phyloP scores from a whole-genome alignment of 2,329 filamentous ascomycete species.

The Venturia asperata region DNA sequence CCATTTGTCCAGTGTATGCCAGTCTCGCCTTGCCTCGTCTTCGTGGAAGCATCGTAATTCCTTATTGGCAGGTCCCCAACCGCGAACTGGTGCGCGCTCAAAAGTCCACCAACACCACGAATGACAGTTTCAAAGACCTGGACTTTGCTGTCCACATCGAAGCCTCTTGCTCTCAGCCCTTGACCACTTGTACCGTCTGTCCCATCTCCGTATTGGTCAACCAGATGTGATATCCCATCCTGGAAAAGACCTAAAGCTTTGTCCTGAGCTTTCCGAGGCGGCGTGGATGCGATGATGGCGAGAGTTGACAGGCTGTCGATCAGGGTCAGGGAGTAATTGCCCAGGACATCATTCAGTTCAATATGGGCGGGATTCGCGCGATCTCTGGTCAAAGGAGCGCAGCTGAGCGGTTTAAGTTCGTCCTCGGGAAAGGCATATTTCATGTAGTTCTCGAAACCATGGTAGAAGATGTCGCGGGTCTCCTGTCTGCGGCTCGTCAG shows the following conservation, averaged over 20 bases:
- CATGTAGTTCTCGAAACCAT: conserved; percentile 96
- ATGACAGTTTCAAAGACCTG: conserved; percentile 99
- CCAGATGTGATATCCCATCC: conserved; percentile 65
- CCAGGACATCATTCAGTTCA: conserved; percentile 88
- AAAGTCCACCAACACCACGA: conserved; percentile 77
- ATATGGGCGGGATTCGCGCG: conserved; percentile 69
- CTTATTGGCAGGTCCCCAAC: conserved; percentile 80
- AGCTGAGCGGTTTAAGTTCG: conserved; percentile 82
- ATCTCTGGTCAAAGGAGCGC: conserved; percentile 77
- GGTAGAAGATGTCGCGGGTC: conserved; percentile 75
- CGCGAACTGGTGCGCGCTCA: conserved; percentile 92
- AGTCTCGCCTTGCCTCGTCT: conserved; percentile 29
- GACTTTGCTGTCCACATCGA: conserved; percentile 95
- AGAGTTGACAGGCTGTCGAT: conserved; percentile 94
- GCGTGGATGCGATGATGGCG: conserved; percentile 78
- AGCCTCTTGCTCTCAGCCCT: conserved; percentile 69
- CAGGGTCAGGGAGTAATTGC: conserved; percentile 92
- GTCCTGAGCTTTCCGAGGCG: conserved; percentile 35
- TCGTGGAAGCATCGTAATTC: conserved; percentile 56
- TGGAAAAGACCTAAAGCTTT: conserved; percentile 55
- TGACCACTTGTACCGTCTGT: conserved; percentile 58
- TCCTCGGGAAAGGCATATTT: conserved; percentile 90
- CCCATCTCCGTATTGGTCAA: conserved; percentile 82
- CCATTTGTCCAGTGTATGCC: conserved; percentile 66
- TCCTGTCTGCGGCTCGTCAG: conserved; percentile 33